A percentile compares a stretch with the other conserved stretches of the same genome.
phyloP scores from a whole-genome alignment of 2,329 filamentous ascomycete species.

The Penicillium fuscoglaucum region DNA sequence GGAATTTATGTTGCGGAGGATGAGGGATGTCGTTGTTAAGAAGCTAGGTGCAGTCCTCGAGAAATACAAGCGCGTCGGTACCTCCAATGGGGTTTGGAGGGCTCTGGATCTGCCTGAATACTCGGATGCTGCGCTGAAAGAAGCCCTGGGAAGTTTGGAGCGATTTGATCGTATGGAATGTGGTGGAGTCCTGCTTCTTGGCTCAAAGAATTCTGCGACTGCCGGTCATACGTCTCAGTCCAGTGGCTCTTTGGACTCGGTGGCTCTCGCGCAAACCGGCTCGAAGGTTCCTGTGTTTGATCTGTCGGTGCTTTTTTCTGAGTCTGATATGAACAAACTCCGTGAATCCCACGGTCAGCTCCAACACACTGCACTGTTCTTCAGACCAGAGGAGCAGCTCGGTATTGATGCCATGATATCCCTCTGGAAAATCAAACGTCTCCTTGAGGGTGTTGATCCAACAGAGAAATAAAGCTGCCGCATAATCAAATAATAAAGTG shows the following conservation, averaged over 20 bases:
- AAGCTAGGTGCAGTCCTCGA: conserved; percentile 39
- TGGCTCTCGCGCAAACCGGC: conserved; percentile 31
- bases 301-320: conserved; percentile 34
- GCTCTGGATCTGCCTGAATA: conserved; percentile 22
- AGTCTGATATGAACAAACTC: conserved; percentile 33
- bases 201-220: background rate
- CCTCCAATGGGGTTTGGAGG: conserved; percentile 30
- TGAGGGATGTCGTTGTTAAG: conserved; percentile 39
- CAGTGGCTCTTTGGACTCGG: conserved; percentile 23
- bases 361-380: conserved; percentile 36
- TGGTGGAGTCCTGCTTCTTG: conserved; percentile 32
- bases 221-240: background rate
- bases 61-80: conserved; percentile 19
- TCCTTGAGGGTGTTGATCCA: conserved; percentile 17
- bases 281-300: conserved; percentile 42
- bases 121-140: conserved; percentile 22
- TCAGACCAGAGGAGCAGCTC: conserved; percentile 32
- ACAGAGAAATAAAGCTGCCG: background rate
- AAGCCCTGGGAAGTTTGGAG: conserved; percentile 25
- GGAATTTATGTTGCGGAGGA: conserved; percentile 39
- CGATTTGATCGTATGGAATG: conserved; percentile 31
- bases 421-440: conserved; percentile 43
- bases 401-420: conserved; percentile 36
- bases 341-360: conserved; percentile 31
- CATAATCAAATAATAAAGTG: background rate